Base-by-base conservation (phyloP, 2,329 filamentous ascomycete genomes). In the Coccinonectria pachysandricola region DNA sequence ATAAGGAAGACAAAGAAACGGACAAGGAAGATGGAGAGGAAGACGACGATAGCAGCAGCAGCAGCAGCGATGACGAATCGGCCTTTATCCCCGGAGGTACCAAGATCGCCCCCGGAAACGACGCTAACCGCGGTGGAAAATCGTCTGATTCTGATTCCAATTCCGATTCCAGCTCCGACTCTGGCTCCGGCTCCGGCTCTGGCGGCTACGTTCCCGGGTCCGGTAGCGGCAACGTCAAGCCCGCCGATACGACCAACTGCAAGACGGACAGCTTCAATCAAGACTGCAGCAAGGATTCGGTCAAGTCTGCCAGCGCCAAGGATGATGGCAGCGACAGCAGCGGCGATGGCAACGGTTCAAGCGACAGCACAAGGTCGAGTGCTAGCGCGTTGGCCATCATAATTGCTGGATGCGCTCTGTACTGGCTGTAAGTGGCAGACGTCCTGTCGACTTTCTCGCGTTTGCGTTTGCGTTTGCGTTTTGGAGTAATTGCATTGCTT, bases 261-360 rank as follows among this genome's bases (percentile, higher is more conserved):
- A 39, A 50, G 8, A 36, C 48, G 6, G 50, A 37, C 16, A 50
- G 50, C 24, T 68, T 67, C 40, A 50, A 53, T 30, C 59, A 65
- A 40, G 39, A 49, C 31, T 63, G 59, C 40, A 42, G 43, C 34
- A 34, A 19, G 7, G 10, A 19, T 7, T 25, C 24, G 32, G 27
- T 7, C 23, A 27, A 20, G 36, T 35, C 26, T 3, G 28, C 24
- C 17, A 28, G 21, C 15, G 14, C 15, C n/a, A n/a, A n/a, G n/a
- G n/a, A n/a, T 9, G 48, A 32, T 12, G 45, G 45, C 23, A 62
- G 60, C 24, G 40, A 48, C 12, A 48, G 54, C 30, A 32, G 37
- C 31, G 55, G 49, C 34, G 40, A 39, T 27, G 39, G 33, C 31
- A 45, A 43, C 17, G 48, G 48, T 30, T 53, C 50, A 38, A 56